Conservation (phyloP, 768 basidiomycete genomes). For the Auricularia heimuer region DNA sequence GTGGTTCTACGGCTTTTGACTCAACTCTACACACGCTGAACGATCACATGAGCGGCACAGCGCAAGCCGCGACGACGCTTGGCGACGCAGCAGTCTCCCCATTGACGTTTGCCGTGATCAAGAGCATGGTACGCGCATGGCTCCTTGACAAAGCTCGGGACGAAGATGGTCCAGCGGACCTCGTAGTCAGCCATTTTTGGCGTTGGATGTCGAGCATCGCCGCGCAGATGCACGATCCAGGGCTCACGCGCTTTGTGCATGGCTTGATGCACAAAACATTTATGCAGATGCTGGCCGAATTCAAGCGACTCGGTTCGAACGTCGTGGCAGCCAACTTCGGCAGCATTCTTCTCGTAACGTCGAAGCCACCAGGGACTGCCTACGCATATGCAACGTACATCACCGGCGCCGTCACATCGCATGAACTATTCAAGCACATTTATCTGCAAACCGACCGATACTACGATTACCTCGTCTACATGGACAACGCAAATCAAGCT, state of each 20-base stretch:
- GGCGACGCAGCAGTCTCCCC: conserved; percentile 87
- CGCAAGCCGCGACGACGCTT: conserved; percentile 60
- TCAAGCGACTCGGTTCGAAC: conserved; percentile 87
- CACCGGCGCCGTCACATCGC: conserved; percentile 82
- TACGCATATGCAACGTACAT: conserved; percentile 95
- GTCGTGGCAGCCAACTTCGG: conserved; percentile 93
- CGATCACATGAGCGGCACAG: conserved; percentile 70
- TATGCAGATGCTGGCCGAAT: conserved; percentile 92
- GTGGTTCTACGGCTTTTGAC: conserved; percentile 89
- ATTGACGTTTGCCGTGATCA: conserved; percentile 75
- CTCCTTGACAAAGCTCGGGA: conserved; percentile 64
- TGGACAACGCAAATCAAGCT: conserved; percentile 90
- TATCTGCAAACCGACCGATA: conserved; percentile 77
- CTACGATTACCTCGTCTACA: conserved; percentile 90
- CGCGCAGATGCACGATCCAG: conserved; percentile 84
- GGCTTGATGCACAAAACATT: conserved; percentile 97
- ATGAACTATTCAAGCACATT: conserved; percentile 92
- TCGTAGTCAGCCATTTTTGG: conserved; percentile 92
- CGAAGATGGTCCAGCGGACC: conserved; percentile 48
- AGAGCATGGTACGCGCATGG: conserved; percentile 85
- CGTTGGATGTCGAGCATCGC: conserved; percentile 85
- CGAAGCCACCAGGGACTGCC: conserved; percentile 92
- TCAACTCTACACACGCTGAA: conserved; percentile 84
- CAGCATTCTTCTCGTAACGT: conserved; percentile 80
- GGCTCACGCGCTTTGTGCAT: conserved; percentile 86